Evolutionary conservation across 2,329 filamentous ascomycete genomes (phyloP), one percentile per base, ranked within the genome.

Genomic region (Exserohilum turcica): DNA sequence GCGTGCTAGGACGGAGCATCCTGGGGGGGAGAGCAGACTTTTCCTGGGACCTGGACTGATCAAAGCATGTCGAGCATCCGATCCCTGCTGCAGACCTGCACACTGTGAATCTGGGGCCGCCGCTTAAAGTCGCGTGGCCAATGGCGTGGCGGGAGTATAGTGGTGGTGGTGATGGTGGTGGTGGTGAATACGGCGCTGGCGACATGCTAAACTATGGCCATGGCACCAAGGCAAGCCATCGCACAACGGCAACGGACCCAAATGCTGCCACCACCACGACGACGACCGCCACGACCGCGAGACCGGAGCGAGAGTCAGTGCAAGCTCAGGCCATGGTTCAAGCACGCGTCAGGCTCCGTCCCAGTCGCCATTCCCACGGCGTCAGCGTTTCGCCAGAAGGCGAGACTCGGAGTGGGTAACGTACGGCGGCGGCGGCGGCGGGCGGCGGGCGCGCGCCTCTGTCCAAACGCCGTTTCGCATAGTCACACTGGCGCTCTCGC

Each of bases 21-120:
- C 24, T 57, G 62, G 42, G 57, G 64, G 63, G 57, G 64, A 61
- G 64, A 58, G 65, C 62, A 38, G 28, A 37, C 47, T 48, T 47
- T 49, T 52, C 57, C 57, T 43, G 29, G 38, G 54, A 56, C 48
- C 55, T 55, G 54, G 52, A 55, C 43, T 52, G 54, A 51, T 52
- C 46, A 47, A 42, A 54, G 60, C 37, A 53, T 51, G 37, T 60
- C 57, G 35, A 56, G 45, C 47, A 51, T 54, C 65, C 63, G 55
- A 66, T 63, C 59, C 65, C 57, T 61, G 63, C 42, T 46, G 42
- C 39, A 40, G 38, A 40, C n/a, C 42, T 46, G 21, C 21, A 7
- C 21, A 24, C 40, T 31, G 52, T 49, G 54, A 52, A 54, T 54
- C 43, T 59, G 52, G 54, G 44, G 48, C 48, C 57, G 60, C 60